These are phyloP conservation scores for Jasminum sambac DNA, from an alignment of 257 asterid species.

Conservation along the genomic window DNA sequence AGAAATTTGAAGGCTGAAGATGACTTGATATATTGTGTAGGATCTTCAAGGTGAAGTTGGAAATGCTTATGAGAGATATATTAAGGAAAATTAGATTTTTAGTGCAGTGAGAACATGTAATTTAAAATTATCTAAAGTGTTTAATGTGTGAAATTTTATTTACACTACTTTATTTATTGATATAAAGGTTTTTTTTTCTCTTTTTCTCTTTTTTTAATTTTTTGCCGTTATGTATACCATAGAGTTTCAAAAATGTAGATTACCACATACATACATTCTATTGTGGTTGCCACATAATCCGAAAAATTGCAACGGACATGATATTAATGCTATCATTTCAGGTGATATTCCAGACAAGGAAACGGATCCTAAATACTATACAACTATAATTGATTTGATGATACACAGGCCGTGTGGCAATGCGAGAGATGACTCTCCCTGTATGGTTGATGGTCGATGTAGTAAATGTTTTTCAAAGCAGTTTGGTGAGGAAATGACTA, in stretches of 20 bases:
- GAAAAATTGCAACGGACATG: background rate
- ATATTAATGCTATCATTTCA: too few species aligned
- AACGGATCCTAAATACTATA: too few species aligned
- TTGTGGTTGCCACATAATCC: background rate
- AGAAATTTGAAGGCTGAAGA: too few species aligned
- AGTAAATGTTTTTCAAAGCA: background rate
- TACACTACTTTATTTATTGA: too few species aligned
- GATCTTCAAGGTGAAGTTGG: background rate
- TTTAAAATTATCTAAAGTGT: too few species aligned
- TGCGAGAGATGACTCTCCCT: background rate
- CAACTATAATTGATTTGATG: background rate
- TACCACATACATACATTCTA: background rate
- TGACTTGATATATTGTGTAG: background rate
- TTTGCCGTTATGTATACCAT: background rate
- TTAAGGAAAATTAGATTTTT: background rate
- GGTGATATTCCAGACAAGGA: too few species aligned
- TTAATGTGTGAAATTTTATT: background rate
- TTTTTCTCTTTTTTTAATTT: too few species aligned
- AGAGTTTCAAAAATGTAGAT: background rate
- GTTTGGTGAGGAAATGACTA: background rate
- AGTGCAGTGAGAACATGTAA: too few species aligned
- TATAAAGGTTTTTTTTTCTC: too few species aligned
- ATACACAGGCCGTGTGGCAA: background rate
- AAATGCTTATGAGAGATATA: background rate
- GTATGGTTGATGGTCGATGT: background rate